A percentile compares a stretch with the other conserved stretches of the same genome.
These are phyloP conservation scores for Porcisia deanei DNA, from an alignment of 208 protist species.

Conservation along the genomic window DNA sequence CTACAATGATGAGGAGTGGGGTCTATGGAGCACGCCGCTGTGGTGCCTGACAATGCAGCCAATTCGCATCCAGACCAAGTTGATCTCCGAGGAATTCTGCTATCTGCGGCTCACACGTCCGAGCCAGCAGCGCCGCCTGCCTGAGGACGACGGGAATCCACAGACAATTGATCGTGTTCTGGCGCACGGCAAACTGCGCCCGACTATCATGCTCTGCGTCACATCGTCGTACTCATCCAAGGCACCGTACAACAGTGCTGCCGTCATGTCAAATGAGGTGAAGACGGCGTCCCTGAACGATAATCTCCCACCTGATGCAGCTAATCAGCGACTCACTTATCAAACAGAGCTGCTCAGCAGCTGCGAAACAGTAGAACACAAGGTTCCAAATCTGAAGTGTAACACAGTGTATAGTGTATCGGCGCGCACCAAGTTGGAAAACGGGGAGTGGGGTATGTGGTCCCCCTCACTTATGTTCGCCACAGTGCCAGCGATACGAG, in stretches of 20 bases:
- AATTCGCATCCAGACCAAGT: constrained; percentile 82
- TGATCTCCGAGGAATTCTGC: constrained; percentile 92
- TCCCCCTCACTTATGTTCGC: constrained; percentile 77
- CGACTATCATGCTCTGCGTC: constrained; percentile 89
- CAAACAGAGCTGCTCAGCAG: constrained; percentile 80
- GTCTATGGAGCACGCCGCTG: constrained; percentile 87
- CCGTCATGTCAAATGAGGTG: neutral
- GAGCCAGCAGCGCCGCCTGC: constrained; percentile 72
- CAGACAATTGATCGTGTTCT: constrained; percentile 37
- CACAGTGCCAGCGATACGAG: constrained; percentile 77
- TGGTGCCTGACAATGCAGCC: constrained; percentile 92
- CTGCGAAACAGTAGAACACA: constrained; percentile 64
- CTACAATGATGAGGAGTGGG: constrained; percentile 95
- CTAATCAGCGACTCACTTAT: constrained; percentile 82
- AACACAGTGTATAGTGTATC: constrained; percentile 91
- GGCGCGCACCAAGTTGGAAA: constrained; percentile 83
- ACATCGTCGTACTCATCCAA: constrained; percentile 76
- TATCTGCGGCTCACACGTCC: constrained; percentile 68
- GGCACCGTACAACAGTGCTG: constrained; percentile 54
- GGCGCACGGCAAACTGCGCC: constrained; percentile 65
- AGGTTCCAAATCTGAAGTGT: constrained; percentile 82
- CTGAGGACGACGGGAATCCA: constrained; percentile 90
- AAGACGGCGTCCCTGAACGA: constrained; percentile 58
- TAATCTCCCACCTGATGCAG: constrained; percentile 71
- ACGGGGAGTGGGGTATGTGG: constrained; percentile 93